These are phyloP conservation scores for Plenodomus tracheiphilus DNA, from an alignment of 2,329 filamentous ascomycete genomes.

Conservation along the genomic window DNA sequence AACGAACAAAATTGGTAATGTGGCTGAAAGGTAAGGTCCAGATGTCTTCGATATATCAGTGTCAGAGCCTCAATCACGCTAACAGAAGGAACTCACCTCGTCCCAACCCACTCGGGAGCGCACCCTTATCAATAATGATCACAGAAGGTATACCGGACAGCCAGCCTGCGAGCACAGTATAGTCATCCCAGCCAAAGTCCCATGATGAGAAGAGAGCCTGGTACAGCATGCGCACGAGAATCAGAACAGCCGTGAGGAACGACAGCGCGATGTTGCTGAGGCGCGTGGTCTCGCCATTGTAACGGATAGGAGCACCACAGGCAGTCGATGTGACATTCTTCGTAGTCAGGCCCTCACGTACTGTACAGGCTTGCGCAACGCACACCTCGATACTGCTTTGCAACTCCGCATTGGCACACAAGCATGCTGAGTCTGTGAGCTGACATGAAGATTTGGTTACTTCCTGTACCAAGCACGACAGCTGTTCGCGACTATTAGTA, in stretches of 20 bases:
- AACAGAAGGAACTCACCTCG: neutral
- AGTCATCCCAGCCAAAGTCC: constrained; percentile 44
- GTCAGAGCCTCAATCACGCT: neutral
- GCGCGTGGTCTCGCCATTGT: constrained; percentile 34
- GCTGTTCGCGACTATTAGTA: constrained; percentile 5
- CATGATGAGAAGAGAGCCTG: constrained; percentile 25
- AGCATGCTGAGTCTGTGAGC: constrained; percentile 13
- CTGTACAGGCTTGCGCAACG: neutral
- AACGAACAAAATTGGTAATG: constrained; percentile 47
- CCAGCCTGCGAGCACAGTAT: constrained; percentile 2
- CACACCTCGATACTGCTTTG: constrained; percentile 11
- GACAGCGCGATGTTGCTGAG: constrained; percentile 34
- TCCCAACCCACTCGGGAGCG: constrained; percentile 46
- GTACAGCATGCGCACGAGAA: constrained; percentile 37
- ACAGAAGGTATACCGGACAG: neutral
- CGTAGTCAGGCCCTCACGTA: constrained; percentile 24
- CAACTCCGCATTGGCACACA: constrained; percentile 12
- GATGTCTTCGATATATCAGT: constrained; percentile 42
- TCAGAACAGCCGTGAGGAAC: constrained; percentile 36
- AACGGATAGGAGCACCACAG: constrained; percentile 41
- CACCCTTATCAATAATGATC: constrained; percentile 10
- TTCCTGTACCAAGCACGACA: constrained; percentile 14
- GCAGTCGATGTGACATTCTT: constrained; percentile 45
- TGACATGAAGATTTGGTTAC: constrained; percentile 11
- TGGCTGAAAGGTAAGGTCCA: constrained; percentile 50